Conservation (phyloP, 306 rosid species). For the Cucurbita ficifolia region DNA sequence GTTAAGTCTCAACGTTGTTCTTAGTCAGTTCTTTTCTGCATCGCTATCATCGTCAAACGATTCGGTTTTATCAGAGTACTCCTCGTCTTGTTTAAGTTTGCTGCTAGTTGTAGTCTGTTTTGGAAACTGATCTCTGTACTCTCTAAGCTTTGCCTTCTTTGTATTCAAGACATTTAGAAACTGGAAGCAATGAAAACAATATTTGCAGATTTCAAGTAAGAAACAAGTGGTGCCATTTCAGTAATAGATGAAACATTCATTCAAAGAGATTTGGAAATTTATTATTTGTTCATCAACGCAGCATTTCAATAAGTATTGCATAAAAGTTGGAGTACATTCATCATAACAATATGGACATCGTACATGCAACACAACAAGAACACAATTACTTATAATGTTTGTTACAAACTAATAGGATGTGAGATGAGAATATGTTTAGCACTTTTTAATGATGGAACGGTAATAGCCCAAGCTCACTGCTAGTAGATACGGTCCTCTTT, state of each 20-base stretch:
- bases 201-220: constrained; percentile 9
- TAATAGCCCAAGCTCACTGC: no score
- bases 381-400: no score
- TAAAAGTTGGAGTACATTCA: background rate
- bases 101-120: constrained; percentile 15
- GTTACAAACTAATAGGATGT: no score
- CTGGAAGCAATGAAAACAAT: constrained; percentile 22
- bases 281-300: background rate
- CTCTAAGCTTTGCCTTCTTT: constrained; percentile 30
- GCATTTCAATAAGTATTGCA: background rate
- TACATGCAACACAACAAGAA: no score
- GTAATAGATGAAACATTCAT: background rate
- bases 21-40: constrained; percentile 20
- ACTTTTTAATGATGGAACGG: no score
- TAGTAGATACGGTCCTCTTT: no score
- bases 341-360: no score
- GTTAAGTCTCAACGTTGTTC: constrained; percentile 24
- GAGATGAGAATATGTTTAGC: no score
- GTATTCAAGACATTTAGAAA: constrained; percentile 77
- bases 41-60: constrained; percentile 47
- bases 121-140: constrained; percentile 34
- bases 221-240: background rate
- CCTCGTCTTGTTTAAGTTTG: constrained; percentile 45
- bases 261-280: background rate
- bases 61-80: constrained; percentile 57